Percentiles rank a stretch among this genome's conserved stretches.
Conservation (phyloP, 441 rosid species). For the Adansonia madagascariensis region DNA sequence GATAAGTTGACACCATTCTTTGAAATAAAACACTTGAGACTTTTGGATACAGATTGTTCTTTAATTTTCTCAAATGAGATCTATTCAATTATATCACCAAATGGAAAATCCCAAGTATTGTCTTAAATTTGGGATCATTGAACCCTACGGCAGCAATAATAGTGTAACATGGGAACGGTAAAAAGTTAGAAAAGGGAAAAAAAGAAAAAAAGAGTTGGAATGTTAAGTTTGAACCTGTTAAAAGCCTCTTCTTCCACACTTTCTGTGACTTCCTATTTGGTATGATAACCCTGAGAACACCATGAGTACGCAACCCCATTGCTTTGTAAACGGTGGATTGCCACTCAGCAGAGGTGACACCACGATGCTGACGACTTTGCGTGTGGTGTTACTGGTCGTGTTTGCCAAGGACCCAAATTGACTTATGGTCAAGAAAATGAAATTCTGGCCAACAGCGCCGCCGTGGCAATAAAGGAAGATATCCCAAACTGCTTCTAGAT, state of each 20-base stretch:
- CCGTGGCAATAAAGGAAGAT: constrained; percentile 78
- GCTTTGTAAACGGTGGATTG: constrained; percentile 78
- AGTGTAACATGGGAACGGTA: constrained; percentile 2
- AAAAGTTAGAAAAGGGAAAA: not conserved
- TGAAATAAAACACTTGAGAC: not conserved
- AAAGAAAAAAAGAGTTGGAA: not conserved
- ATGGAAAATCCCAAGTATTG: constrained; percentile 17
- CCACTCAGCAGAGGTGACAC: constrained; percentile 85
- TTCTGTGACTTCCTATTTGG: constrained; percentile 78
- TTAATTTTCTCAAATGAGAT: constrained; percentile 9
- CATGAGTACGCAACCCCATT: constrained; percentile 92
- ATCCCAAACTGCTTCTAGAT: constrained; percentile 91
- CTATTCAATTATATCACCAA: constrained; percentile 32
- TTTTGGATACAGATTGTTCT: not conserved
- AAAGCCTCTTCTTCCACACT: constrained; percentile 63
- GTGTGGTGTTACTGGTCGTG: constrained; percentile 90
- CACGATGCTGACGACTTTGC: constrained; percentile 87
- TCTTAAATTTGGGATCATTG: constrained; percentile 30
- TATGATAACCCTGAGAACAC: constrained; percentile 89
- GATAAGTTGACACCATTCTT: too few relatives aligned
- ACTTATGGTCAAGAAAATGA: constrained; percentile 89
- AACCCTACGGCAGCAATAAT: constrained; percentile 29
- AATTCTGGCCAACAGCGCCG: constrained; percentile 94
- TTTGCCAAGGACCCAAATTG: constrained; percentile 89
- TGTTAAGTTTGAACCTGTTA: constrained; percentile 33